These are phyloP conservation scores for Leersia perrieri DNA, from an alignment of 176 grass and related monocot species.

Conservation along the genomic window DNA sequence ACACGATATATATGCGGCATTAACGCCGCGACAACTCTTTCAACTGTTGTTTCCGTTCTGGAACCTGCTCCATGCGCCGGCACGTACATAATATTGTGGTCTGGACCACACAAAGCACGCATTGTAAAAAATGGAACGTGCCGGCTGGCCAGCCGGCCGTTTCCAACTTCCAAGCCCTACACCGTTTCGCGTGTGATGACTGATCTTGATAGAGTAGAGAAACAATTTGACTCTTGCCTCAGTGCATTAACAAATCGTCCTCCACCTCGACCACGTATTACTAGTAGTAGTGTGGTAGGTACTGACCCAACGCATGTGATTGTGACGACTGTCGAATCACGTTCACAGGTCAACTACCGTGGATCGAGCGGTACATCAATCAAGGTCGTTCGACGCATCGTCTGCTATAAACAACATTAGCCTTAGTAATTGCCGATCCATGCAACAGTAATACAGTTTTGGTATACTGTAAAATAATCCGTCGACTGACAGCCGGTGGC, in stretches of 20 bases:
- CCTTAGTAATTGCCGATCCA: background rate
- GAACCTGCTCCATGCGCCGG: background rate
- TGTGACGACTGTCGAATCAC: conserved; percentile 22
- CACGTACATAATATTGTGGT: background rate
- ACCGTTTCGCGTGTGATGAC: background rate
- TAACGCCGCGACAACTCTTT: background rate
- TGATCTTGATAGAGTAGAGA: background rate
- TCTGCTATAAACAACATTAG: background rate
- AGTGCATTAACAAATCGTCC: background rate
- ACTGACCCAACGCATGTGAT: conserved; percentile 14
- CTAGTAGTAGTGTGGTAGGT: background rate
- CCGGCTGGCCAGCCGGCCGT: too few relatives aligned
- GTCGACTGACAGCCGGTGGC: background rate
- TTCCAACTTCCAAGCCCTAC: background rate
- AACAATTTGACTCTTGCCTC: conserved; percentile 9
- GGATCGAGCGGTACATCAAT: background rate
- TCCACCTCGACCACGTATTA: too few relatives aligned
- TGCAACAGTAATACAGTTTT: background rate
- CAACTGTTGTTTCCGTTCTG: background rate
- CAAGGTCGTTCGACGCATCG: background rate
- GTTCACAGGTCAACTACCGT: background rate
- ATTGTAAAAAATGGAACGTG: background rate
- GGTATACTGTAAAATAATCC: background rate
- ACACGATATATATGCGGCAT: background rate
- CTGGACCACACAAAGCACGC: background rate